Conservation (phyloP, 2,329 filamentous ascomycete species). For the Ceratocystis variospora region DNA sequence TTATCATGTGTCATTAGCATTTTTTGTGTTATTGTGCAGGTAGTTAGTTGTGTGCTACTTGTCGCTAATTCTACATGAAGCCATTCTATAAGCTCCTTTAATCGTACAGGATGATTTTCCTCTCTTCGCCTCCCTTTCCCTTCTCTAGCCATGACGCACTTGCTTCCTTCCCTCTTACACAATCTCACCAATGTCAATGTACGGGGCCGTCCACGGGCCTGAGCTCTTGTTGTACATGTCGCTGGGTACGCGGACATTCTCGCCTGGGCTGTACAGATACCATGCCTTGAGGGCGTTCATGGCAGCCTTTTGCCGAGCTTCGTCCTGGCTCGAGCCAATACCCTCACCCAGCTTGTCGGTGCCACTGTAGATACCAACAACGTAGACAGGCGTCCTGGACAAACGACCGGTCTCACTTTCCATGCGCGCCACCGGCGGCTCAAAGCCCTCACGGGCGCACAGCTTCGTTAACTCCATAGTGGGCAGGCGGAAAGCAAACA, state of each 20-base stretch:
- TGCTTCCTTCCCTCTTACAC: slow-evolving; percentile 29
- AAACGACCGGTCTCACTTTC: slow-evolving; percentile 79
- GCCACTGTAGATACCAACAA: slow-evolving; percentile 89
- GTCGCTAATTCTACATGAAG: slow-evolving; percentile 19
- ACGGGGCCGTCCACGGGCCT: slow-evolving; percentile 49
- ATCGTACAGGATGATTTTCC: slow-evolving; percentile 18
- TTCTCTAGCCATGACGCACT: not conserved
- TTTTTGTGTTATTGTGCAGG: slow-evolving; percentile 1
- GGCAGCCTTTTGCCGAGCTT: slow-evolving; percentile 64
- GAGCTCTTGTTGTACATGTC: slow-evolving; percentile 51
- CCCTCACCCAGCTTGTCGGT: slow-evolving; percentile 85
- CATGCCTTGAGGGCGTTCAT: slow-evolving; percentile 81
- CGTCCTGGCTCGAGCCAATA: slow-evolving; percentile 61
- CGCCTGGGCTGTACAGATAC: slow-evolving; percentile 83
- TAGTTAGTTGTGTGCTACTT: slow-evolving; percentile 15
- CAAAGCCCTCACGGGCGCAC: slow-evolving; percentile 81
- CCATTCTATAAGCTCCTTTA: slow-evolving; percentile 18
- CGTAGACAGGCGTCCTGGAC: slow-evolving; percentile 75
- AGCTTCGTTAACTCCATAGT: slow-evolving; percentile 70
- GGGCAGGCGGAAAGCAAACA: slow-evolving; percentile 77
- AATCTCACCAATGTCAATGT: slow-evolving; percentile 60
- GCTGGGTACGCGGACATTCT: slow-evolving; percentile 51
- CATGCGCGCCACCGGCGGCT: slow-evolving; percentile 70
- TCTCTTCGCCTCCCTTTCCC: slow-evolving; percentile 1
- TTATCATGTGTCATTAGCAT: not conserved